Conservation (phyloP, 192 early-diverging fungal genomes). For the Pecoramyces ruminantium region DNA sequence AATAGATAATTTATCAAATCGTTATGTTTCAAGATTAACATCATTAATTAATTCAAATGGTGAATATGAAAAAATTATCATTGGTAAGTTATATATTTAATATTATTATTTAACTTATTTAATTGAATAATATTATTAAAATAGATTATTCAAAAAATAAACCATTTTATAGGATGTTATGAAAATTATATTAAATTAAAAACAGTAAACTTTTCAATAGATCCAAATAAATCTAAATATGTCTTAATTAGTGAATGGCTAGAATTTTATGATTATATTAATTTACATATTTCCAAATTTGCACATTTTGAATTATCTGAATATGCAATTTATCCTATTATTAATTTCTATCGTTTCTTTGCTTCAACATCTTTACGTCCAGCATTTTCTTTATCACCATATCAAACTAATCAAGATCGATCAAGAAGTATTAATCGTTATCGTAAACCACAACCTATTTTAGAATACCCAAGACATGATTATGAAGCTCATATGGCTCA, state of each 20-base stretch:
- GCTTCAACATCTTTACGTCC: constrained; percentile 23
- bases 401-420: background rate
- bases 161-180: constrained; percentile 74
- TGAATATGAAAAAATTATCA: constrained; percentile 75
- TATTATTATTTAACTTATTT: too few species aligned
- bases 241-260: constrained; percentile 58
- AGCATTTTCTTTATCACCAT: background rate
- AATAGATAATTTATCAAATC: constrained; percentile 11
- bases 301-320: constrained; percentile 35
- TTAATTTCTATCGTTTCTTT: constrained; percentile 67
- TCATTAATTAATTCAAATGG: constrained; percentile 39
- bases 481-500: background rate
- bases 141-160: too few species aligned
- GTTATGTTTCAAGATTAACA: constrained; percentile 29
- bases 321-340: constrained; percentile 53
- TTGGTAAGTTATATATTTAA: constrained; percentile 35
- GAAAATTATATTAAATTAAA: constrained; percentile 74
- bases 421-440: background rate
- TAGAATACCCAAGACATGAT: background rate
- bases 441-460: background rate
- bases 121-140: too few species aligned
- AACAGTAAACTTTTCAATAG: constrained; percentile 29
- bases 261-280: constrained; percentile 59
- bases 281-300: constrained; percentile 18
- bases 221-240: constrained; percentile 47